phyloP scores from a whole-genome alignment of 768 basidiomycete species.

The Trametes cingulata region DNA sequence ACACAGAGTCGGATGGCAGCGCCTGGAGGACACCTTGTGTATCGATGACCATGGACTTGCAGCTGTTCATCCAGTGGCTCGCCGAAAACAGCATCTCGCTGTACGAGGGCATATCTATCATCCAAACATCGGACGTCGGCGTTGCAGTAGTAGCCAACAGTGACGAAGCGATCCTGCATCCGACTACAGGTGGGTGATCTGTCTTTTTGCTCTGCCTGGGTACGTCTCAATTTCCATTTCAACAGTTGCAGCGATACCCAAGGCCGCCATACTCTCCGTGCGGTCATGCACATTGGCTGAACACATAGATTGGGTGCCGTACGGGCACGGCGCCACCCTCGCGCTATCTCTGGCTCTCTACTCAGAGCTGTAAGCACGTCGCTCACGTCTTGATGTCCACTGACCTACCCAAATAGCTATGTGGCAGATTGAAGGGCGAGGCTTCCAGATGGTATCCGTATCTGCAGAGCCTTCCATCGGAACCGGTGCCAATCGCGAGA shows the following conservation, averaged over 20 bases:
- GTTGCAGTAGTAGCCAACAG: neutral
- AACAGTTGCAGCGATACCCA: conserved; percentile 67
- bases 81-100: neutral
- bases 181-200: neutral
- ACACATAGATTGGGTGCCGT: conserved; percentile 45
- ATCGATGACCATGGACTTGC: neutral
- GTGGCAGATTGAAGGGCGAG: conserved; percentile 46
- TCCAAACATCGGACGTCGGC: neutral
- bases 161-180: neutral
- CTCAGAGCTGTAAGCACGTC: conserved; percentile 56
- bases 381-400: neutral
- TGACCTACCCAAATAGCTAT: conserved; percentile 3
- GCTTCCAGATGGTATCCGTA: conserved; percentile 66
- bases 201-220: neutral
- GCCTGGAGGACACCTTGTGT: no score
- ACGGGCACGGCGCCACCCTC: conserved; percentile 61
- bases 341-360: conserved; percentile 65
- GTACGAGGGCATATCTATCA: neutral
- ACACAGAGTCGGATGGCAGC: no score
- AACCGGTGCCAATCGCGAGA: conserved; percentile 55
- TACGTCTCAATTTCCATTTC: neutral
- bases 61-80: neutral
- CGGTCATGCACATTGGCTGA: conserved; percentile 45
- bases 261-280: conserved; percentile 60
- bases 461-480: conserved; percentile 60